phyloP scores from a whole-genome alignment of 495 filamentous ascomycete genomes.

The Tuber umbilicatum region DNA sequence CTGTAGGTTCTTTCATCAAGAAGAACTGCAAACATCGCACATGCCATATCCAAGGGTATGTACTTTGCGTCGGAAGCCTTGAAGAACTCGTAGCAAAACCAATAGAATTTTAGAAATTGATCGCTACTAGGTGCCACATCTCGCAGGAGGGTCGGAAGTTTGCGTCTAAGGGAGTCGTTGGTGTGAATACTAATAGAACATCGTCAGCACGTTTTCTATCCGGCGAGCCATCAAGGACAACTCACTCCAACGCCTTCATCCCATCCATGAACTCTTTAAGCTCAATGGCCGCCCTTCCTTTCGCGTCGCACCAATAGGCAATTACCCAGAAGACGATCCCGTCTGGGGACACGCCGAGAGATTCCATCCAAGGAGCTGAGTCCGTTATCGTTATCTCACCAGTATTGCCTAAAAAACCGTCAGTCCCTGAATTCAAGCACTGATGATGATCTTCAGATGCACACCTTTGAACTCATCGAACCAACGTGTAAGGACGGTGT shows the following conservation, averaged over 20 bases:
- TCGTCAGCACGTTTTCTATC: conserved; percentile 14
- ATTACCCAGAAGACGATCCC: conserved; percentile 35
- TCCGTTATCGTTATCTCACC: conserved; percentile 9
- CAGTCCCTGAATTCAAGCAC: conserved; percentile 6
- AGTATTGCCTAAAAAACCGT: conserved; percentile 7
- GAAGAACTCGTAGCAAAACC: conserved; percentile 40
- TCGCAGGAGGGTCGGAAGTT: conserved; percentile 22
- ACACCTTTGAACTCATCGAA: conserved; percentile 34
- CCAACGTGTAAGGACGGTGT: conserved; percentile 11
- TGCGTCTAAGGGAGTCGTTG: conserved; percentile 30
- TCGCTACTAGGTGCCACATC: conserved; percentile 16
- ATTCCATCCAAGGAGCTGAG: conserved; percentile 34
- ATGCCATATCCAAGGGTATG: conserved; percentile 29
- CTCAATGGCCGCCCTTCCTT: conserved; percentile 27
- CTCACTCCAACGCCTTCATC: conserved; percentile 32
- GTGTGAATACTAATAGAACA: conserved; percentile 20
- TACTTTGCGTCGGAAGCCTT: conserved; percentile 35
- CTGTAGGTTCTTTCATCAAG: conserved; percentile 27
- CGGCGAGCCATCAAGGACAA: neutral
- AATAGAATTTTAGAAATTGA: conserved; percentile 37
- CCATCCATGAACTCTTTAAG: conserved; percentile 29
- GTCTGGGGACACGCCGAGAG: conserved; percentile 28
- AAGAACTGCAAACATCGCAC: conserved; percentile 29
- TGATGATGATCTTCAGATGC: neutral
- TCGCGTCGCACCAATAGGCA: conserved; percentile 30